phyloP scores from a whole-genome alignment of 495 filamentous ascomycete genomes.

The Hamigera avellanea region DNA sequence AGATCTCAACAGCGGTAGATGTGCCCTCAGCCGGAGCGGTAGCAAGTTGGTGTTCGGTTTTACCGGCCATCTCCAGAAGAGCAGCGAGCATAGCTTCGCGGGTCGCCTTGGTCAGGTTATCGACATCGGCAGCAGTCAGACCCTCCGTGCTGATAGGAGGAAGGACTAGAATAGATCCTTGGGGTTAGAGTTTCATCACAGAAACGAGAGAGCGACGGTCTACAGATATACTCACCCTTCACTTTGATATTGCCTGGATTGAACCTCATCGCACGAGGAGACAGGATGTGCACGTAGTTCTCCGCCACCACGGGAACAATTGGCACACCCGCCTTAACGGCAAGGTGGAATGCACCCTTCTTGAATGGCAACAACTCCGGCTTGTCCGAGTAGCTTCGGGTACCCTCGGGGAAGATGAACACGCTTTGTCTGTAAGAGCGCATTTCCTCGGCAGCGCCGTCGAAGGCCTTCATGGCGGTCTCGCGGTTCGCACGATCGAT shows the following conservation, averaged over 20 bases:
- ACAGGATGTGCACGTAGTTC: slow-evolving; percentile 80
- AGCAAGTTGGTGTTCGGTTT: slow-evolving; percentile 11
- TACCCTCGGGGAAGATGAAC: slow-evolving; percentile 92
- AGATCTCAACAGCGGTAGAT: slow-evolving; percentile 31
- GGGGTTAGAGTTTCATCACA: no score
- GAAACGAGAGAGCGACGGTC: no score
- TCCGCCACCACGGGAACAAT: slow-evolving; percentile 76
- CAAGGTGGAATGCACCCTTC: slow-evolving; percentile 95
- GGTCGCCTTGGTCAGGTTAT: slow-evolving; percentile 57
- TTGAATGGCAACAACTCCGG: slow-evolving; percentile 84
- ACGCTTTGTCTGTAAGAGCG: slow-evolving; percentile 66
- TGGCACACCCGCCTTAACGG: slow-evolving; percentile 84
- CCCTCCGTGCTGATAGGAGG: slow-evolving; percentile 75
- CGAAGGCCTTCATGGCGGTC: slow-evolving; percentile 77
- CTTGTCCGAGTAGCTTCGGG: slow-evolving; percentile 73
- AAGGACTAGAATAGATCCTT: slow-evolving; percentile 49
- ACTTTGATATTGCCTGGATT: slow-evolving; percentile 64
- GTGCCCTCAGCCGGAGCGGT: slow-evolving; percentile 14
- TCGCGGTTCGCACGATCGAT: slow-evolving; percentile 79
- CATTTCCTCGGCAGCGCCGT: slow-evolving; percentile 72
- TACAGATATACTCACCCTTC: slow-evolving; percentile 55
- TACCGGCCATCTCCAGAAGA: slow-evolving; percentile 47
- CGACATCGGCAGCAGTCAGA: slow-evolving; percentile 70
- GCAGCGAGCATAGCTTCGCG: slow-evolving; percentile 72
- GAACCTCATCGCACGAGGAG: slow-evolving; percentile 57